These are phyloP conservation scores for Sapria himalayana DNA, from an alignment of 345 rosid species.

Conservation along the genomic window DNA sequence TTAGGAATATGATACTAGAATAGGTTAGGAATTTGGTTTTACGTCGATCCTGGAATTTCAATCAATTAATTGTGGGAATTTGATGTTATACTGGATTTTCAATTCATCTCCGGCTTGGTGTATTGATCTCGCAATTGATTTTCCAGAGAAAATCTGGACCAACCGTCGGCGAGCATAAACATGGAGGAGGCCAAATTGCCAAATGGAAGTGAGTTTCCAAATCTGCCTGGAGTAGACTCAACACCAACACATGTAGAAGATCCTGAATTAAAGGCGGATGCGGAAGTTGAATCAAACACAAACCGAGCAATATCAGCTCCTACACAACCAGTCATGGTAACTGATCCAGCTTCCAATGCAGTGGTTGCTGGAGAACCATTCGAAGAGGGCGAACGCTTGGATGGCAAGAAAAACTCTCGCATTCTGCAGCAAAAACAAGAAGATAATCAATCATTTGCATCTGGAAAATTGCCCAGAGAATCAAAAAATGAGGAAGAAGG, in stretches of 20 bases:
- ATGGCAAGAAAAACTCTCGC: constrained; percentile 5
- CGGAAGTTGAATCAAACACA: not conserved
- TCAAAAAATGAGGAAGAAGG: constrained; percentile 57
- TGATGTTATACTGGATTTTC: too few relatives aligned
- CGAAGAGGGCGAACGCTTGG: not conserved
- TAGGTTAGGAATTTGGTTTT: too few relatives aligned
- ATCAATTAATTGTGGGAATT: too few relatives aligned
- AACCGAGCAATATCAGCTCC: constrained; percentile 4
- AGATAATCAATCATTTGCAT: constrained; percentile 61
- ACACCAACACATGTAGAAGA: not conserved
- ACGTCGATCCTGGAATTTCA: too few relatives aligned
- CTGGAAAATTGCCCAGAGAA: constrained; percentile 67
- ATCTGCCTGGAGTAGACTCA: too few relatives aligned
- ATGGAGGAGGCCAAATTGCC: too few relatives aligned
- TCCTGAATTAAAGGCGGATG: not conserved
- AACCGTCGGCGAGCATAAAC: too few relatives aligned
- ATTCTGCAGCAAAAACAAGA: constrained; percentile 24
- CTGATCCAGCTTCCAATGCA: constrained; percentile 21
- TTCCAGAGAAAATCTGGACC: too few relatives aligned
- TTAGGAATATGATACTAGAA: too few relatives aligned
- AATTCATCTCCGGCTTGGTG: too few relatives aligned
- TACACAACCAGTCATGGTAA: constrained; percentile 3
- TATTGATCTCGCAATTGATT: too few relatives aligned
- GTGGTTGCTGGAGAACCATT: constrained; percentile 13
- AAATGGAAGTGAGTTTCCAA: too few relatives aligned